phyloP scores from a whole-genome alignment of 208 protist genomes.

The Crithidia sp. region DNA sequence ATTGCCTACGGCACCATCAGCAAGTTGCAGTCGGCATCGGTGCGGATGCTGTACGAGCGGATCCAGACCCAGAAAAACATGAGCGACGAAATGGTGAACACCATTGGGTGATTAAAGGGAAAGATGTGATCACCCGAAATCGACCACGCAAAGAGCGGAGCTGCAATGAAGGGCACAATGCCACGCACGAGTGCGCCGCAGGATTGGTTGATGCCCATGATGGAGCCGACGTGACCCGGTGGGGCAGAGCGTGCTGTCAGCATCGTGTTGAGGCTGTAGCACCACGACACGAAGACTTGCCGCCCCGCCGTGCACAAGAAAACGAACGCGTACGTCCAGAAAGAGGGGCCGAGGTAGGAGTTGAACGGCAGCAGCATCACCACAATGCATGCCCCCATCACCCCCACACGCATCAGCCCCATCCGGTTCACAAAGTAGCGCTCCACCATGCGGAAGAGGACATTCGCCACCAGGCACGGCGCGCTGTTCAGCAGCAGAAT shows the following conservation, averaged over 20 bases:
- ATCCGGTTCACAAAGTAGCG: conserved; percentile 41
- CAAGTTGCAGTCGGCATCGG: conserved; percentile 22
- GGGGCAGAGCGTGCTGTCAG: conserved; percentile 59
- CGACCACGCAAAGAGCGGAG: conserved; percentile 62
- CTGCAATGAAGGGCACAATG: conserved; percentile 41
- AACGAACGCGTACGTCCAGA: conserved; percentile 28
- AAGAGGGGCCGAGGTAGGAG: conserved; percentile 10
- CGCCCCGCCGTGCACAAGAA: conserved; percentile 31
- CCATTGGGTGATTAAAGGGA: conserved; percentile 62
- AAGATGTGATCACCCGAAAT: conserved; percentile 40
- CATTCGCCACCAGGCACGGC: conserved; percentile 48
- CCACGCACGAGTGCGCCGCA: conserved; percentile 51
- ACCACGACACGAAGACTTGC: conserved; percentile 63
- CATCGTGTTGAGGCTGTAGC: conserved; percentile 62
- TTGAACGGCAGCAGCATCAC: conserved; percentile 27
- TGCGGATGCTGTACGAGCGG: conserved; percentile 39
- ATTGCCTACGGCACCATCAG: conserved; percentile 3
- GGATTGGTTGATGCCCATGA: conserved; percentile 74
- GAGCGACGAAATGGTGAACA: conserved; percentile 44
- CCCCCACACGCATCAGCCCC: conserved; percentile 49
- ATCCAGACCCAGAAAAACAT: conserved; percentile 28
- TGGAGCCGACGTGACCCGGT: conserved; percentile 40
- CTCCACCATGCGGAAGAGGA: conserved; percentile 44
- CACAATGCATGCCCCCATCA: conserved; percentile 17
- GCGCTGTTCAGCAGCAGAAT: conserved; percentile 58